Evolutionary conservation across 805 yeast species (phyloP).

Genomic region (Kazachstania africana): DNA sequence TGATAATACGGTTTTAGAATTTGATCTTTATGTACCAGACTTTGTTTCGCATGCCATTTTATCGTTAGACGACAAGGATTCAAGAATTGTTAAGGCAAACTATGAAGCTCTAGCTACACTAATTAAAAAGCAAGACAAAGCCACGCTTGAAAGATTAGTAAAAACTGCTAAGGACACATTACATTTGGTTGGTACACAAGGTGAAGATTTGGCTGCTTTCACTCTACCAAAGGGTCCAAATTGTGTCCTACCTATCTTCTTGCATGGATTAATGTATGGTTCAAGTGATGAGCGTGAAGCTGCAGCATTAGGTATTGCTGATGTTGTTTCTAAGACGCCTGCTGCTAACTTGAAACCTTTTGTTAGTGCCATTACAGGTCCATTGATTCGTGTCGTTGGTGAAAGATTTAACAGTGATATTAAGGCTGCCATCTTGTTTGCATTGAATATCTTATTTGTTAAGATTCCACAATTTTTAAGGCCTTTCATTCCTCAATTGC

Average conservation of each 20-base stretch:
- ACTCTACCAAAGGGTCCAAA: constrained; percentile 68
- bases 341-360: constrained; percentile 72
- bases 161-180: constrained; percentile 72
- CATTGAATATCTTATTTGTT: constrained; percentile 63
- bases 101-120: constrained; percentile 54
- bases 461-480: constrained; percentile 85
- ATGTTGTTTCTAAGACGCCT: constrained; percentile 74
- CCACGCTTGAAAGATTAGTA: constrained; percentile 63
- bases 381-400: constrained; percentile 94
- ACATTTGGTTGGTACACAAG: constrained; percentile 47
- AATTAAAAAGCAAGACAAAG: constrained; percentile 63
- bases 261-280: constrained; percentile 95
- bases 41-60: constrained; percentile 59
- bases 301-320: constrained; percentile 84
- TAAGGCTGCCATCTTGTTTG: constrained; percentile 84
- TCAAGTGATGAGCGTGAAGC: constrained; percentile 68
- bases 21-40: constrained; percentile 62
- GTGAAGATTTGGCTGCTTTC: constrained; percentile 64
- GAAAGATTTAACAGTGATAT: constrained; percentile 87
- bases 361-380: constrained; percentile 93
- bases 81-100: constrained; percentile 50
- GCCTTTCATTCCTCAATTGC: constrained; percentile 95
- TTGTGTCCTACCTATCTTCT: constrained; percentile 79
- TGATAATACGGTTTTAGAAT: constrained; percentile 51
- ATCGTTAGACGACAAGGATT: constrained; percentile 60